Evolutionary conservation across 1,284 basidiomycete species (phyloP).

Genomic region (Rhodotorula sp.): DNA sequence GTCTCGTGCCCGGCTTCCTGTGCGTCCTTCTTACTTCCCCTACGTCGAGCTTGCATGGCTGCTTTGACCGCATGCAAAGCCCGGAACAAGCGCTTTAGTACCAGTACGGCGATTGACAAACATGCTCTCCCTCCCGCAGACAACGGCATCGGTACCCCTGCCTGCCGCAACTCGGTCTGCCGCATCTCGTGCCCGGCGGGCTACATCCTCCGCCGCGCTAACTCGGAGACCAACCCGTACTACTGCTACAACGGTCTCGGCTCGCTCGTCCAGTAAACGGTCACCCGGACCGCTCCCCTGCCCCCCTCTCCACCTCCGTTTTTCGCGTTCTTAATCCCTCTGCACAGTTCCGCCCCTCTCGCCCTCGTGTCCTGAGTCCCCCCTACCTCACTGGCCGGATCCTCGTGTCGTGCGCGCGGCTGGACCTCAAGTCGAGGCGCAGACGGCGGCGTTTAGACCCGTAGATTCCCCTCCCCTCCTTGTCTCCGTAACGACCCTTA

Average conservation of each 20-base stretch:
- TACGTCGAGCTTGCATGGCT: too few relatives aligned
- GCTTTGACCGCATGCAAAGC: too few relatives aligned
- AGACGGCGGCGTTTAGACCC: too few relatives aligned
- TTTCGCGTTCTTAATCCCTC: neutral
- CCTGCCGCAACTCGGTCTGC: slow-evolving; percentile 20
- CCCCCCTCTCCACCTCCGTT: neutral
- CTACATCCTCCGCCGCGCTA: slow-evolving; percentile 17
- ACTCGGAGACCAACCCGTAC: slow-evolving; percentile 21
- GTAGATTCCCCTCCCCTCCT: too few relatives aligned
- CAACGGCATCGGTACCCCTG: slow-evolving; percentile 28
- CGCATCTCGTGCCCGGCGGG: slow-evolving; percentile 20
- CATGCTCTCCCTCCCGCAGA: too few relatives aligned
- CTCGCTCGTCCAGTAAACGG: slow-evolving; percentile 2
- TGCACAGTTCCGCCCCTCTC: too few relatives aligned
- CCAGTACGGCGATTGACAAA: too few relatives aligned
- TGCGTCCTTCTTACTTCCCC: slow-evolving; percentile 1
- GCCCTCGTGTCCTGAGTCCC: neutral
- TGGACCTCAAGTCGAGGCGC: too few relatives aligned
- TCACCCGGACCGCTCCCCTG: too few relatives aligned
- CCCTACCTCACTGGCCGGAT: neutral
- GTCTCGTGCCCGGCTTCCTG: slow-evolving; percentile 25
- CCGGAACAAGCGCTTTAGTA: too few relatives aligned
- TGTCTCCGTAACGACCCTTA: too few relatives aligned
- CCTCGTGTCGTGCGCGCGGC: neutral
- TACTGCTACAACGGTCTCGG: slow-evolving; percentile 30